Percentiles rank a stretch among this genome's conserved stretches.
Conservation (phyloP, 139 green algal species). For the Micractinium sp. region DNA sequence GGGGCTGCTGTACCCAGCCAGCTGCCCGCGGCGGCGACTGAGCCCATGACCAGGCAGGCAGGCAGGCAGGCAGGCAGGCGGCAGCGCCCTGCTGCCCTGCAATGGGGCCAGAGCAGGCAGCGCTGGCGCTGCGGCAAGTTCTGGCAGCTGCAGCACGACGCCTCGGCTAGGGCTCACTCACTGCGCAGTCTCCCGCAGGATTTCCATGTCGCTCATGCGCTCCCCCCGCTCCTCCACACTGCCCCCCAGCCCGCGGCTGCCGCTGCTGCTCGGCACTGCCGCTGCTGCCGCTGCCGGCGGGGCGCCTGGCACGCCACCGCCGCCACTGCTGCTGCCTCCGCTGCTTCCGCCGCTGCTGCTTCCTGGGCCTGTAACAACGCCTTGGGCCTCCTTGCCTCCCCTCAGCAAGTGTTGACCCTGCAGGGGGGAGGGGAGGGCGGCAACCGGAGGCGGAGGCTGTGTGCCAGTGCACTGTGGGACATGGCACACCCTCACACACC, state of each 20-base stretch:
- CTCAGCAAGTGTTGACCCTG: not conserved
- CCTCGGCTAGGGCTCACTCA: not conserved
- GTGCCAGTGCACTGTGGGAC: not conserved
- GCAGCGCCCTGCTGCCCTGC: too few relatives aligned
- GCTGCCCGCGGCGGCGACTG: too few relatives aligned
- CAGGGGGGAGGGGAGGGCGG: not conserved
- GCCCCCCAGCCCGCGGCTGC: not conserved
- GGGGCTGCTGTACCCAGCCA: too few relatives aligned
- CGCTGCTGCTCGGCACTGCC: not conserved
- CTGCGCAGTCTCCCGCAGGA: slow-evolving; percentile 12
- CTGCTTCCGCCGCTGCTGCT: not conserved
- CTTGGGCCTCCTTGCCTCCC: not conserved
- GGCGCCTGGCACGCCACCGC: not conserved
- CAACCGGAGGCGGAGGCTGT: not conserved
- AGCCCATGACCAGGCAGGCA: too few relatives aligned
- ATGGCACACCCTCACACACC: not conserved
- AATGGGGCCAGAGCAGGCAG: too few relatives aligned
- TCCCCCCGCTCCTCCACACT: slow-evolving; percentile 24
- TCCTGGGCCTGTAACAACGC: not conserved
- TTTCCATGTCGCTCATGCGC: slow-evolving; percentile 26
- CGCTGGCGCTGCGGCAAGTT: not conserved
- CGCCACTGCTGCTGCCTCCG: not conserved
- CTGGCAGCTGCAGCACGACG: not conserved
- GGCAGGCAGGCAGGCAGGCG: not conserved
- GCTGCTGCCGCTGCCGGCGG: not conserved